Conservation (phyloP, 768 basidiomycete genomes). For the Daedalea quercina region DNA sequence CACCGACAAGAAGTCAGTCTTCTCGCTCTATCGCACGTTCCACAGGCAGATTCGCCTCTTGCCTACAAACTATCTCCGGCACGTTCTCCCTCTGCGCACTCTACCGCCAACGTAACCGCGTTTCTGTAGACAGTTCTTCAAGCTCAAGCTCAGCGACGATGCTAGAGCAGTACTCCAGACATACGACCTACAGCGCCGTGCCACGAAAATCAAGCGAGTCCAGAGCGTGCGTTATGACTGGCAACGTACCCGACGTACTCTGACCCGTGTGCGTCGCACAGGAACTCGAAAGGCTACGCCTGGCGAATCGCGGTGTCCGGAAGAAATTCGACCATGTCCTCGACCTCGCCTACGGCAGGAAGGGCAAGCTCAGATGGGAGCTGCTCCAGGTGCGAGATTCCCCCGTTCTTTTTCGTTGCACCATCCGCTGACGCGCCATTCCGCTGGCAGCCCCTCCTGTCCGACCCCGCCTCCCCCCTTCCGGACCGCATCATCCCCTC, state of each 20-base stretch:
- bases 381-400: constrained; percentile 48
- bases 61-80: constrained; percentile 44
- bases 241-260: neutral
- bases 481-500: constrained; percentile 45
- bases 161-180: constrained; percentile 40
- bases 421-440: constrained; percentile 6
- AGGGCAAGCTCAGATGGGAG: constrained; percentile 64
- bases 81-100: constrained; percentile 6
- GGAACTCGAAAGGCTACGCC: constrained; percentile 47
- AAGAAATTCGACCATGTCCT: constrained; percentile 53
- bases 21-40: constrained; percentile 33
- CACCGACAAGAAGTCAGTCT: constrained; percentile 8
- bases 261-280: constrained; percentile 20
- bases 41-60: constrained; percentile 36
- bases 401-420: constrained; percentile 1
- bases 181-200: constrained; percentile 23
- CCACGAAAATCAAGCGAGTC: constrained; percentile 41
- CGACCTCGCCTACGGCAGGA: constrained; percentile 69
- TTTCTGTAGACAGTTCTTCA: constrained; percentile 52
- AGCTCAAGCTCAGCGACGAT: constrained; percentile 51
- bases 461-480: constrained; percentile 33
- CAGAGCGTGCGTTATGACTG: constrained; percentile 35
- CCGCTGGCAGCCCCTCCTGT: constrained; percentile 44
- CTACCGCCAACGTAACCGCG: constrained; percentile 4
- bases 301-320: constrained; percentile 44